Percentiles rank a stretch among this genome's conserved stretches.
Evolutionary conservation across 495 filamentous ascomycete species (phyloP).

Genomic region (Xylaria flabelliformis): DNA sequence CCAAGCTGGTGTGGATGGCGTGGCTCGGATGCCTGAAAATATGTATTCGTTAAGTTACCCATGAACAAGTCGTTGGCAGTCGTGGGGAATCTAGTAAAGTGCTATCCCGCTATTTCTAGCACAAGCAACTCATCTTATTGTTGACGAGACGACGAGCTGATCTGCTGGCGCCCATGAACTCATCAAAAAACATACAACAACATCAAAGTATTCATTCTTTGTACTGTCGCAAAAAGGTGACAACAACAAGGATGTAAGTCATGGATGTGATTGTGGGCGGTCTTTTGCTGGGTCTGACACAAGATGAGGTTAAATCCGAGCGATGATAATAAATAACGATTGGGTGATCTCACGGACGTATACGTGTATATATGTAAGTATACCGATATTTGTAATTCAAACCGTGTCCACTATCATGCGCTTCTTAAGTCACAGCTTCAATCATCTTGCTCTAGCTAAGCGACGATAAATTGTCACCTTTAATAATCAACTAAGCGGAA

Average conservation of each 20-base stretch:
- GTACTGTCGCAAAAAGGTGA: neutral
- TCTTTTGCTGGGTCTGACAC: neutral
- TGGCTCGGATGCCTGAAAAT: conserved; percentile 1
- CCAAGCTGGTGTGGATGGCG: neutral
- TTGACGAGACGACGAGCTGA: neutral
- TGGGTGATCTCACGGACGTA: neutral
- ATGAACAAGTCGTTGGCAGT: neutral
- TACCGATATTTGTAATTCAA: neutral
- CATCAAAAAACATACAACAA: neutral
- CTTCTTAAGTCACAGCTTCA: no score
- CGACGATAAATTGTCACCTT: neutral
- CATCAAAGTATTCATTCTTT: neutral
- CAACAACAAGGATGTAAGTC: neutral
- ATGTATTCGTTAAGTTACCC: neutral
- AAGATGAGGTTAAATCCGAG: neutral
- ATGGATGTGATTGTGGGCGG: neutral
- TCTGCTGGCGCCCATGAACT: neutral
- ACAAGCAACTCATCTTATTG: neutral
- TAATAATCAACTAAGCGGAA: neutral
- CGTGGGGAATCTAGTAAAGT: neutral
- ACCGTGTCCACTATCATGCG: no score
- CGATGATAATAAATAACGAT: neutral
- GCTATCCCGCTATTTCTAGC: no score
- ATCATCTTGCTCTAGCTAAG: neutral
- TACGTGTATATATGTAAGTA: no score